A percentile compares a stretch with the other conserved stretches of the same genome.
phyloP scores from a whole-genome alignment of 73 alveolate species.

The Blepharisma stoltei region DNA sequence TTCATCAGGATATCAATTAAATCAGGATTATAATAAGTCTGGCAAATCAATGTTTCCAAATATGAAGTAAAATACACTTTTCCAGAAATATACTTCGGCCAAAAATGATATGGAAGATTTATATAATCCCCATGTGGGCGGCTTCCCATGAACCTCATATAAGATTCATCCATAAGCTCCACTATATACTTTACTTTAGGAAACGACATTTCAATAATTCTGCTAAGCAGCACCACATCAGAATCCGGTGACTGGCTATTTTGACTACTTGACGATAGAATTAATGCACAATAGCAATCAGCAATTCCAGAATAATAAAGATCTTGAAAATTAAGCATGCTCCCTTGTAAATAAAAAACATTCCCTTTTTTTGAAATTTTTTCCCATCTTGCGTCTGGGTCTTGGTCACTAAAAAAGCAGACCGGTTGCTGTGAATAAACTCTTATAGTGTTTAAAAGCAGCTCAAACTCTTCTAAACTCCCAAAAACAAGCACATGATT shows the following conservation, averaged over 20 bases:
- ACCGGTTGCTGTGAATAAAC: slow-evolving; percentile 11
- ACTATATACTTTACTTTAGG: neutral
- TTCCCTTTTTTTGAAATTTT: neutral
- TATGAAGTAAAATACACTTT: neutral
- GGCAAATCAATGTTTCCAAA: slow-evolving; percentile 9
- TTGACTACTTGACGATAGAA: neutral
- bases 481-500: slow-evolving; percentile 18
- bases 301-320: slow-evolving; percentile 17
- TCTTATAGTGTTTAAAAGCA: neutral
- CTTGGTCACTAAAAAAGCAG: slow-evolving; percentile 1
- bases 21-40: slow-evolving; percentile 20
- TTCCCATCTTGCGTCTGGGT: slow-evolving; percentile 11
- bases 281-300: slow-evolving; percentile 4
- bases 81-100: slow-evolving; percentile 27
- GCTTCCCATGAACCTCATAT: slow-evolving; percentile 21
- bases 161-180: neutral
- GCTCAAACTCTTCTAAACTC: slow-evolving; percentile 11
- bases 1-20: slow-evolving; percentile 7
- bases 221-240: neutral
- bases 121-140: neutral
- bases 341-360: slow-evolving; percentile 15
- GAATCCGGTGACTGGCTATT: neutral
- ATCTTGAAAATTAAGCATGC: neutral
- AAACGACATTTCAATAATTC: neutral
- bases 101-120: neutral